Evolutionary conservation across 345 rosid genomes (phyloP), one percentile per base, ranked within the genome.

Genomic region (Leavenworthia alabamica): DNA sequence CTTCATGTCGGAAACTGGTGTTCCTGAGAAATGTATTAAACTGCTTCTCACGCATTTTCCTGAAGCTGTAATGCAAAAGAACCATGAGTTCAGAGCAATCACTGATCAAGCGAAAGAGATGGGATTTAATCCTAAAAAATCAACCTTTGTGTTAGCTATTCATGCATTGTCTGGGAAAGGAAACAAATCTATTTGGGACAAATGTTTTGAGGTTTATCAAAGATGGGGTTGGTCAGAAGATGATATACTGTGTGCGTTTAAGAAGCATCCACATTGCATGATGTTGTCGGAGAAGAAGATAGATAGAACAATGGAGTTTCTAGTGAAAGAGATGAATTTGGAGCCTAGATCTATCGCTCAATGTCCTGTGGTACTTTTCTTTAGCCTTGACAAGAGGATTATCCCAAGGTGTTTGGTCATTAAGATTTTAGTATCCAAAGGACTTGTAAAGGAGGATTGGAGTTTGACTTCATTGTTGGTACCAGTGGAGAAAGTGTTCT

Each of bases 211-310:
- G 77, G 79, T 75, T 12, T 85, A 78, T 29, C 36, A 33, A 70
- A 67, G 74, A 47, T 84, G 83, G 85, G 83, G 78, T 4, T 84
- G 85, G 90, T 66, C 82, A 12, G 67, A 70, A 41, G 82, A 80
- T 6, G 81, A 76, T n/a, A 75, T 77, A 15, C 44, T 51, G 24
- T 44, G 59, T 0, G 85, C 85, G 2, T 84, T 82, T 37, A 78
- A 60, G 59, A 82, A 73, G 55, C 80, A 77, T 0, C 91, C 86
- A 1, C 62, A 74, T 13, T 78, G 79, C 60, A 77, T 85, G 84
- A 64, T 70, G 70, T 8, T 80, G 19, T 82, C 85, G 0, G 83
- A 77, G 77, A 64, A 60, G 60, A 82, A 80, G 56, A 73, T 80
- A 3, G 64, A 31, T 41, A 48, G 29, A 15, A 66, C 32, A 1